Evolutionary conservation across 1,284 basidiomycete genomes (phyloP), one percentile per base, ranked within the genome.

Genomic region (Cystobasidiaceae sp.): DNA sequence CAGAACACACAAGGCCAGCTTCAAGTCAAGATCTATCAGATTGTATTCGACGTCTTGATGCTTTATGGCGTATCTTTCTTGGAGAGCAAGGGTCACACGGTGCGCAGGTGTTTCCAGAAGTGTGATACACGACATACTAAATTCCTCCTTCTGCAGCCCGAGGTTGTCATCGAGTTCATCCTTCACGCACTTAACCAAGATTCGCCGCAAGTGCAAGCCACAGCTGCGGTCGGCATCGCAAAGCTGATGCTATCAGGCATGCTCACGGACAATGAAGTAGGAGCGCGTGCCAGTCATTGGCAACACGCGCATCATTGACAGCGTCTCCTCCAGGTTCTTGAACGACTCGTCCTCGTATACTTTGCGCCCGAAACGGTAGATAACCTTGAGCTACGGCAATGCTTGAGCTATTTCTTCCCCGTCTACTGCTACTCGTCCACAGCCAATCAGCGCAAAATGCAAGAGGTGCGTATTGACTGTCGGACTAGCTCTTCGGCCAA

Each of bases 381-480:
- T 41, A 97, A 97, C 74, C 87, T 89, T 72, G 84, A 91, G 68
- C 80, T 97, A 30, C 82, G 92, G 59, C 94, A 97, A 77, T 97
- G 93, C 75, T 80, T 98, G 27, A 87, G 91, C 19, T 97, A 97
- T 78, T 97, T 97, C 81, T 87, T 98, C 78, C 92, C 93, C 0
- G 86, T 93, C 0, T 97, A 90, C 75, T 91, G 90, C 76, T 93
- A 89, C 76, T 90, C 91, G 0, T 87, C 88, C 0, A 78, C 85
- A 1, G 77, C 76, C 17, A 94, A 97, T 74, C 93, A 97, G 79
- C 79, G 82, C 11, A 80, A 85, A 25, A 85, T 94, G 82, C 86
- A 86, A 71, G 82, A 85, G 70, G 91, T 91, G 63, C 66, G 82
- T 73, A 3, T 1, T 69, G 4, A 28, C 11, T 9, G n/a, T 13